Evolutionary conservation across 495 filamentous ascomycete species (phyloP), one percentile per base, ranked within the genome.

Genomic region (Penicillium pancosmium): DNA sequence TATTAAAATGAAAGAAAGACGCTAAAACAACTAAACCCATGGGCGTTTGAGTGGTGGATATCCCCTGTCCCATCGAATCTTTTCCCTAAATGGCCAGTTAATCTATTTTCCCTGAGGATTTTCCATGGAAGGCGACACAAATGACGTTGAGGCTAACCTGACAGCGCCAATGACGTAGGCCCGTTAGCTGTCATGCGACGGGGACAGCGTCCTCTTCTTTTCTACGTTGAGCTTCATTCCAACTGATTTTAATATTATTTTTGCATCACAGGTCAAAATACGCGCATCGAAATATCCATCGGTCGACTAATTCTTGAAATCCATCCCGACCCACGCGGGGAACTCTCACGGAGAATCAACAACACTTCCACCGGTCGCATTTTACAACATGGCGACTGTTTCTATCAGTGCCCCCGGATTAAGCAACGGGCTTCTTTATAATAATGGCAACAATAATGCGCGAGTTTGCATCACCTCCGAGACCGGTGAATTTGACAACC

Each of bases 401-500:
- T 74, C 74, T 0, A 78, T 80, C 44, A 76, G 68, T 52, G 71
- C 74, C 1, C 73, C 73, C 0, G 71, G 73, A 6, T 50, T 72
- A 12, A 62, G 51, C 35, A 66, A 60, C 43, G 77, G 77, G 1
- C 71, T 80, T 9, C 63, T 80, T 21, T 77, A 77, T 48, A 78
- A 74, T 38, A 72, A 71, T 41, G 72, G 70, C n/a, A 57, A 68
- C 21, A 68, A 72, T 25, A 77, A 80, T n/a, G 82, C 83, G 4
- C 77, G 78, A 15, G 64, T 91, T n/a, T 86, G 86, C 63, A 72
- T 91, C 44, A 86, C 87, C 0, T 78, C 87, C 6, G 86, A 90
- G 62, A 74, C 72, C 12, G 71, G 75, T 0, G 85, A 87, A 4
- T 90, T 89, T 61, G 87, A 90, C 63, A 54, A 68, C 7, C 67